Conservation (phyloP, 805 yeast genomes). For the Helenozyma rhizophorensis region DNA sequence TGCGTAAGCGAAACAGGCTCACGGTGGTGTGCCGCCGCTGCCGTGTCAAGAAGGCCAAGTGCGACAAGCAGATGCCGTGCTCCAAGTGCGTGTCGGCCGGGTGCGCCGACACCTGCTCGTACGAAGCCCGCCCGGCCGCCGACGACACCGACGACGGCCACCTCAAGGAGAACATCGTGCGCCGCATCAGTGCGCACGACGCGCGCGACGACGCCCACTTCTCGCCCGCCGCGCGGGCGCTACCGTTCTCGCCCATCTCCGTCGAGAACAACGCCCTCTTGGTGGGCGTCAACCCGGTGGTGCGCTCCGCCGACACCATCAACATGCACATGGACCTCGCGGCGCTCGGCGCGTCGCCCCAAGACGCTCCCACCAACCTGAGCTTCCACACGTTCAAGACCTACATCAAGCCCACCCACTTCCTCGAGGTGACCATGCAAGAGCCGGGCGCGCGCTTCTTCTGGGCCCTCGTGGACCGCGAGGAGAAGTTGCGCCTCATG, state of each 20-base stretch:
- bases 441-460: slow-evolving; percentile 16
- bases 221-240: not conserved
- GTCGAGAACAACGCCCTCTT: slow-evolving; percentile 2
- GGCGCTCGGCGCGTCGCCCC: not conserved
- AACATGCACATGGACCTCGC: slow-evolving; percentile 14
- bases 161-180: slow-evolving; percentile 1
- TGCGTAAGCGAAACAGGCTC: slow-evolving; percentile 8
- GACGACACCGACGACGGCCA: not conserved
- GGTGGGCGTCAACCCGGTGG: slow-evolving; percentile 13
- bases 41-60: slow-evolving; percentile 12
- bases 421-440: slow-evolving; percentile 15
- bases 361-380: not conserved
- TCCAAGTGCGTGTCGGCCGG: slow-evolving; percentile 10
- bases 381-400: slow-evolving; percentile 6
- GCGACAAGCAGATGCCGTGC: slow-evolving; percentile 13
- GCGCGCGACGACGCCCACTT: not conserved
- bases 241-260: too few species aligned
- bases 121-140: slow-evolving; percentile 1
- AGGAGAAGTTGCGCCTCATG: slow-evolving; percentile 8
- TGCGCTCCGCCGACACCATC: slow-evolving; percentile 9
- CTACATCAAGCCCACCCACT: slow-evolving; percentile 9
- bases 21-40: slow-evolving; percentile 16
- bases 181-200: not conserved
- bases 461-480: slow-evolving; percentile 11
- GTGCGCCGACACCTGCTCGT: slow-evolving; percentile 10